Percentiles rank a stretch among this genome's conserved stretches.
phyloP scores from a whole-genome alignment of 129 eudicot species.

The Rutidosis leptorrhynchoides region DNA sequence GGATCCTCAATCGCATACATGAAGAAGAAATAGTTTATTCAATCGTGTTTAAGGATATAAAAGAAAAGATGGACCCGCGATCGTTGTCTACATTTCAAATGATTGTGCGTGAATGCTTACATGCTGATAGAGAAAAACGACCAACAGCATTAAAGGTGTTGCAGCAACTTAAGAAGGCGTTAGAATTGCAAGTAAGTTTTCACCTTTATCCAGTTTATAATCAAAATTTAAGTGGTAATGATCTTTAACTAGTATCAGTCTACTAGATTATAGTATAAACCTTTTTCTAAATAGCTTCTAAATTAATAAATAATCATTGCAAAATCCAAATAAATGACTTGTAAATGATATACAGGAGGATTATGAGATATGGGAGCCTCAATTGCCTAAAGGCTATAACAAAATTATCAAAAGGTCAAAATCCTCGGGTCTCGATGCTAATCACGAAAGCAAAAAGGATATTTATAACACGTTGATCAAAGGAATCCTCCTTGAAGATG shows the following conservation, averaged over 20 bases:
- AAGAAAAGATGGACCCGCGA: neutral
- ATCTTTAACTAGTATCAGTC: too few relatives aligned
- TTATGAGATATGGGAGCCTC: neutral
- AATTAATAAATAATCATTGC: too few relatives aligned
- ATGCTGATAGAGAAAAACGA: neutral
- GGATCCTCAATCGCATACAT: neutral
- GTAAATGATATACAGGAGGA: neutral
- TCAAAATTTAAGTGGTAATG: too few relatives aligned
- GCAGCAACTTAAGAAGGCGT: neutral
- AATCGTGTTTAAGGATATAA: neutral
- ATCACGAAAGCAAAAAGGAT: neutral
- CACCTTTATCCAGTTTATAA: too few relatives aligned
- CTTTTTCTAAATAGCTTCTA: too few relatives aligned
- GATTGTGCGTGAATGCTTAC: neutral
- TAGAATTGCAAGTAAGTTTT: slow-evolving; percentile 1
- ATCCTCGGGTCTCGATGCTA: neutral
- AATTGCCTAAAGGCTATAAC: neutral
- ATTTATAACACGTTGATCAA: neutral
- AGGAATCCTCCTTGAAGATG: neutral
- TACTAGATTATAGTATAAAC: too few relatives aligned
- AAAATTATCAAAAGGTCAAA: neutral
- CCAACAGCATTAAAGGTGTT: neutral
- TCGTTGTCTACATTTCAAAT: neutral
- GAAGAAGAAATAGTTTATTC: neutral
- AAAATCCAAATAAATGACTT: neutral